phyloP scores from a whole-genome alignment of 2,329 filamentous ascomycete species.

The Alternaria dauci region DNA sequence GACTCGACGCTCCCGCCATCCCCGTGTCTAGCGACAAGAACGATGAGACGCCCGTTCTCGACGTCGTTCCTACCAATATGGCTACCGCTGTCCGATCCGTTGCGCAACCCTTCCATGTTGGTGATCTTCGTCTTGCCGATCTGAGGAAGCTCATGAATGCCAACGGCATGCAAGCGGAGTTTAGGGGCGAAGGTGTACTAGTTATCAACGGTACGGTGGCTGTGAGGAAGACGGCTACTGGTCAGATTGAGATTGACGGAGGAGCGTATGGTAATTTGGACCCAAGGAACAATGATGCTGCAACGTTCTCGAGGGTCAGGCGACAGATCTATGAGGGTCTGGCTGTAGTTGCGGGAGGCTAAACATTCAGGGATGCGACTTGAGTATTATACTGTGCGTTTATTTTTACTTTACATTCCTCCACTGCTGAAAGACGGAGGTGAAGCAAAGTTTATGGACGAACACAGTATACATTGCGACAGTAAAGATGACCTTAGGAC shows the following conservation, averaged over 20 bases:
- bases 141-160: constrained; percentile 84
- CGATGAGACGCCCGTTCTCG: constrained; percentile 63
- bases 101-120: constrained; percentile 90
- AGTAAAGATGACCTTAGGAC: no score
- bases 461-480: no score
- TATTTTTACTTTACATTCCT: neutral
- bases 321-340: constrained; percentile 92
- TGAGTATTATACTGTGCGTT: neutral
- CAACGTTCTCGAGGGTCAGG: constrained; percentile 86
- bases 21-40: constrained; percentile 59
- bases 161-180: constrained; percentile 83
- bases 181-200: constrained; percentile 89
- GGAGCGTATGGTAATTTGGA: constrained; percentile 46
- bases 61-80: constrained; percentile 67
- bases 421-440: no score
- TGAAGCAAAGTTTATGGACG: no score
- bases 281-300: constrained; percentile 59
- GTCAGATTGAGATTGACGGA: constrained; percentile 84
- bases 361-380: rapidly evolving
- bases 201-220: constrained; percentile 88
- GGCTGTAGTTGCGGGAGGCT: constrained; percentile 79
- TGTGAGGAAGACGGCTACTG: constrained; percentile 86
- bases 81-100: constrained; percentile 77
- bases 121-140: constrained; percentile 88
- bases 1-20: constrained; percentile 47